Evolutionary conservation across 164 flowering plant species (phyloP).

Genomic region (Pachysandra terminalis): DNA sequence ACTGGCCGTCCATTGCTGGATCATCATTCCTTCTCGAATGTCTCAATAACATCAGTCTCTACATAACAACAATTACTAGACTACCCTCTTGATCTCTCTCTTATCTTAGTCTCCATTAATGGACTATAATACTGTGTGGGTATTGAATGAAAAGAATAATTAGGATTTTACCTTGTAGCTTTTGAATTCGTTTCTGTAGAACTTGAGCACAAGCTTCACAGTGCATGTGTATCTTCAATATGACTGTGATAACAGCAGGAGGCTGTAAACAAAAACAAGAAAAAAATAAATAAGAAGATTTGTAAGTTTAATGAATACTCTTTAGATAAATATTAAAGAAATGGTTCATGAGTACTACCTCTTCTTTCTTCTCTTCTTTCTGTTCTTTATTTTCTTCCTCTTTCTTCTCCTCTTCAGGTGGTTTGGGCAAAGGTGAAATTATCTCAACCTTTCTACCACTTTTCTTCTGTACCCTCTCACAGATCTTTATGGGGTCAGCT

Average conservation of each 20-base stretch:
- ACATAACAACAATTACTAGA: too few relatives aligned
- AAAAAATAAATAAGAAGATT: neutral
- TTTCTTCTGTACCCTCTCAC: conserved; percentile 74
- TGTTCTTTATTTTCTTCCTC: conserved; percentile 33
- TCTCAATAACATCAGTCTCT: too few relatives aligned
- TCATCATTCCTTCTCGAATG: too few relatives aligned
- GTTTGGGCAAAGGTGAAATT: conserved; percentile 78
- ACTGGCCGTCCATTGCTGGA: too few relatives aligned
- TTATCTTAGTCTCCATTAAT: too few relatives aligned
- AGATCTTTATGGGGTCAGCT: conserved; percentile 74
- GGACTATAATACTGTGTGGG: neutral
- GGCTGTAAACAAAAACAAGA: conserved; percentile 39
- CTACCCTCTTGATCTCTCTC: too few relatives aligned
- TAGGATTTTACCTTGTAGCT: conserved; percentile 78
- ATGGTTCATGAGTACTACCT: too few relatives aligned
- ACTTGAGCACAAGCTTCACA: conserved; percentile 90
- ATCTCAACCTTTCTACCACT: conserved; percentile 70
- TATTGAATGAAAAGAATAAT: neutral
- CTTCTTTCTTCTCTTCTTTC: conserved; percentile 47
- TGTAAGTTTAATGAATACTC: too few relatives aligned
- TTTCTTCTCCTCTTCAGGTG: conserved; percentile 46
- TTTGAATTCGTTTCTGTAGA: conserved; percentile 54
- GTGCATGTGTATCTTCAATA: conserved; percentile 69
- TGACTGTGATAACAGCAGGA: conserved; percentile 54
- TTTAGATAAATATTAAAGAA: too few relatives aligned